These are phyloP conservation scores for Hypholoma sublateritium DNA, from an alignment of 768 basidiomycete species.

Conservation along the genomic window DNA sequence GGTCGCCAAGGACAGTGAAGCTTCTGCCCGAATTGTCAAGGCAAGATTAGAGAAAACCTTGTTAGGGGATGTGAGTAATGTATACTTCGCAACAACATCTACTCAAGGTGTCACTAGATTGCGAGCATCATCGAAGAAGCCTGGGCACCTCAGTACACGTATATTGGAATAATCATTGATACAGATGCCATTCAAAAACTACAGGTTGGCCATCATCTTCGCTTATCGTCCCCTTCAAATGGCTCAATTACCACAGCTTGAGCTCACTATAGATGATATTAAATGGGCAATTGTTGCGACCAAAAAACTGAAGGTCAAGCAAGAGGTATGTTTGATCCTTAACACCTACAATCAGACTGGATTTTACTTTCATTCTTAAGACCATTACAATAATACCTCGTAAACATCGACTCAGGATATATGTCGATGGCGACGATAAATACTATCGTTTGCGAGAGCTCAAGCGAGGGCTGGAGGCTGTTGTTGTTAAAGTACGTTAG, in stretches of 20 bases:
- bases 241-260: conserved; percentile 56
- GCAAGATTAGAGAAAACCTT: conserved; percentile 93
- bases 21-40: conserved; percentile 97
- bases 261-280: conserved; percentile 89
- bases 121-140: conserved; percentile 93
- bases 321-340: conserved; percentile 49
- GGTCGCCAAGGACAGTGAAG: conserved; percentile 80
- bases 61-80: conserved; percentile 76
- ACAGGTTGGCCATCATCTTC: conserved; percentile 52
- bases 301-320: conserved; percentile 91
- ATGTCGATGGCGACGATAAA: conserved; percentile 75
- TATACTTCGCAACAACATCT: not conserved
- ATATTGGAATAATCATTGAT: conserved; percentile 92
- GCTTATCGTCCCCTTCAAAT: not conserved
- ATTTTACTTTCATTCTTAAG: conserved; percentile 34
- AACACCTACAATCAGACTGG: not conserved
- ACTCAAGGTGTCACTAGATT: conserved; percentile 50
- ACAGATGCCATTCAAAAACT: conserved; percentile 83
- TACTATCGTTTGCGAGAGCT: conserved; percentile 84
- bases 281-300: conserved; percentile 86
- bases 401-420: conserved; percentile 75
- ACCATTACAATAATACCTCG: conserved; percentile 75
- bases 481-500: conserved; percentile 83
- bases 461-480: conserved; percentile 78
- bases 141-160: conserved; percentile 91